phyloP scores from a whole-genome alignment of 2,329 filamentous ascomycete genomes.

The Aspergillus thermomutatus region DNA sequence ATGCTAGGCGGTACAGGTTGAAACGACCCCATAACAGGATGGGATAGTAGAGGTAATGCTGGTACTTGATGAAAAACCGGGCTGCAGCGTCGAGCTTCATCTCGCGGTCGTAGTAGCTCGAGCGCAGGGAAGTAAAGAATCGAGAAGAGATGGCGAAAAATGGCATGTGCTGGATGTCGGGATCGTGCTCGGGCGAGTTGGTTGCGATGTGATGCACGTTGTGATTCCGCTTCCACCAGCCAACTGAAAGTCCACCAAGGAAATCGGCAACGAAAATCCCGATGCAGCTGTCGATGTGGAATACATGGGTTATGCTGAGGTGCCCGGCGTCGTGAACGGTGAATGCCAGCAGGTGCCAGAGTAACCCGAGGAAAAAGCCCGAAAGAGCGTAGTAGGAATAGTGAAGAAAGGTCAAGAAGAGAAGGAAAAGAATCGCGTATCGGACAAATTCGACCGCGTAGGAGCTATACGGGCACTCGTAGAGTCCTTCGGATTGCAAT shows the following conservation, averaged over 20 bases:
- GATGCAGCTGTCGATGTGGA: slow-evolving; percentile 75
- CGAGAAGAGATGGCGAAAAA: slow-evolving; percentile 83
- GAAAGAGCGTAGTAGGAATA: slow-evolving; percentile 66
- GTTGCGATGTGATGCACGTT: slow-evolving; percentile 97
- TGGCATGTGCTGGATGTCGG: slow-evolving; percentile 88
- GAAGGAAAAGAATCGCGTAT: slow-evolving; percentile 60
- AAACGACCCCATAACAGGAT: slow-evolving; percentile 78
- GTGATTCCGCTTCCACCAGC: slow-evolving; percentile 97
- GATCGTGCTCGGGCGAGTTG: slow-evolving; percentile 94
- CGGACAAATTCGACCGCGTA: slow-evolving; percentile 69
- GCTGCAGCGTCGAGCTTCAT: slow-evolving; percentile 77
- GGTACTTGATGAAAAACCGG: slow-evolving; percentile 66
- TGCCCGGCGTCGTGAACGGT: slow-evolving; percentile 93
- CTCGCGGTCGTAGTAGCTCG: slow-evolving; percentile 72
- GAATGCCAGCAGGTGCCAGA: slow-evolving; percentile 96
- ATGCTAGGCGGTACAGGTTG: slow-evolving; percentile 81
- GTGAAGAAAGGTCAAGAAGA: slow-evolving; percentile 53
- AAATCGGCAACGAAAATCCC: slow-evolving; percentile 90
- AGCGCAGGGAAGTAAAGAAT: slow-evolving; percentile 67
- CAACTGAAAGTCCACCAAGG: slow-evolving; percentile 80
- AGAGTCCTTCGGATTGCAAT: slow-evolving; percentile 64
- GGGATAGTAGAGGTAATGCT: slow-evolving; percentile 80
- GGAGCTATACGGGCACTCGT: slow-evolving; percentile 72
- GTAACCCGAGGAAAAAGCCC: slow-evolving; percentile 70
- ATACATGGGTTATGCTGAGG: slow-evolving; percentile 94